Conservation (phyloP, 148 eudicot species). For the Amaranthus cruentus region DNA sequence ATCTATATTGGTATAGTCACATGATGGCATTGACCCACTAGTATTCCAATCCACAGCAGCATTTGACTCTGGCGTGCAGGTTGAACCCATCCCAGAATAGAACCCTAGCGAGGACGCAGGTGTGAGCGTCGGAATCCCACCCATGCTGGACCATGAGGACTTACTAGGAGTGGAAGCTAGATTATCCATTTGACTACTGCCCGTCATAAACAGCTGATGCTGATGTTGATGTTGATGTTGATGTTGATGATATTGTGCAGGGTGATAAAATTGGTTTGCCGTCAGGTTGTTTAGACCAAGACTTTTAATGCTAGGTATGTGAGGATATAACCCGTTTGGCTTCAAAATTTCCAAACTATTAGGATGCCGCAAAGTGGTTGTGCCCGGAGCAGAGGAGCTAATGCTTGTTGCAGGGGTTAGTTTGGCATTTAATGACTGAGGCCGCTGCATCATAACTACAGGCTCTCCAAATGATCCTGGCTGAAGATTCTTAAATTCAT, state of each 20-base stretch:
- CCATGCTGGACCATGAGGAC: slow-evolving; percentile 42
- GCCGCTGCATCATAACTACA: slow-evolving; percentile 77
- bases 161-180: slow-evolving; percentile 31
- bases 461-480: slow-evolving; percentile 70
- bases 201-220: slow-evolving; percentile 35
- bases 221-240: background rate
- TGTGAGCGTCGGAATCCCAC: slow-evolving; percentile 54
- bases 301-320: slow-evolving; percentile 52
- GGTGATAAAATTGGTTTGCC: slow-evolving; percentile 51
- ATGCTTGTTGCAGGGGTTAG: slow-evolving; percentile 43
- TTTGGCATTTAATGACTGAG: slow-evolving; percentile 57
- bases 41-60: slow-evolving; percentile 90
- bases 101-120: slow-evolving; percentile 86
- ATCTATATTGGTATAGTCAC: slow-evolving; percentile 78
- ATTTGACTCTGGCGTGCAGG: slow-evolving; percentile 57
- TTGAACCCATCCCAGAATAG: slow-evolving; percentile 61
- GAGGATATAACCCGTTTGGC: slow-evolving; percentile 45
- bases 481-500: slow-evolving; percentile 61
- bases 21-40: slow-evolving; percentile 48
- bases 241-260: slow-evolving; percentile 38
- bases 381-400: slow-evolving; percentile 54
- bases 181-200: slow-evolving; percentile 42
- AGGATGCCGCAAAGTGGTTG: slow-evolving; percentile 55
- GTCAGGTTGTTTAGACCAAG: slow-evolving; percentile 36
- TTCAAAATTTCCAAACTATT: slow-evolving; percentile 38